Evolutionary conservation across 352 stramenopile species (phyloP), one percentile per base, ranked within the genome.

Genomic region (Phytophthora vignae): DNA sequence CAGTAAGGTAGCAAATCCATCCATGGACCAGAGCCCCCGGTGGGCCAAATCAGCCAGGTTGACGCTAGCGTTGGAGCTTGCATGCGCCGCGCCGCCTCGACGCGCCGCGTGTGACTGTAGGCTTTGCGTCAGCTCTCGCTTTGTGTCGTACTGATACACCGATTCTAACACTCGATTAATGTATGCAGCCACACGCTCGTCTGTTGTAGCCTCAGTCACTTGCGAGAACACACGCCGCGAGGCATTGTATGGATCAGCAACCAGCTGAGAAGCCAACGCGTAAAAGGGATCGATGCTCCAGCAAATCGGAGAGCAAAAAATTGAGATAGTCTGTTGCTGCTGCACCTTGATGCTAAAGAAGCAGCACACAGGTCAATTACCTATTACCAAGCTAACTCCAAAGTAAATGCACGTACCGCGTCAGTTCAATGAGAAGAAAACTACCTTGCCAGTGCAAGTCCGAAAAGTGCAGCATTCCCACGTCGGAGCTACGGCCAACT

Each of bases 21-120:
- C 56, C 60, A 69, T 74, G 36, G 55, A 60, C 65, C 71, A 71
- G 3, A 64, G 9, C 0, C 60, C 65, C 17, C 71, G 60, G 17
- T 74, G 65, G 2, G 71, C 60, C 27, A 78, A 57, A 54, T 74
- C 65, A 0, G 50, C 67, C 42, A 77, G 38, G 6, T 70, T 73
- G 1, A 77, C 38, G 15, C 44, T 50, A 9, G 44, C 17, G 15
- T 50, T 50, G 44, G 44, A 50, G 15, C 44, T 50, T 50, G 44
- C 44, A 17, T 50, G n/a, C 8, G 3, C 36, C 4, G 36, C 36
- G 14, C 36, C 36, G 12, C 36, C 44, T 4, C 17, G 44, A 19
- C 50, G 50, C 17, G 50, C 50, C 21, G 14, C 21, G 22, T 36
- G 21, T 12, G 50, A 36, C 50, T 56, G 50, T 14, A 56, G 25